Evolutionary conservation across 352 stramenopile genomes (phyloP).

Genomic region (Hyaloperonospora arabidopsidis): DNA sequence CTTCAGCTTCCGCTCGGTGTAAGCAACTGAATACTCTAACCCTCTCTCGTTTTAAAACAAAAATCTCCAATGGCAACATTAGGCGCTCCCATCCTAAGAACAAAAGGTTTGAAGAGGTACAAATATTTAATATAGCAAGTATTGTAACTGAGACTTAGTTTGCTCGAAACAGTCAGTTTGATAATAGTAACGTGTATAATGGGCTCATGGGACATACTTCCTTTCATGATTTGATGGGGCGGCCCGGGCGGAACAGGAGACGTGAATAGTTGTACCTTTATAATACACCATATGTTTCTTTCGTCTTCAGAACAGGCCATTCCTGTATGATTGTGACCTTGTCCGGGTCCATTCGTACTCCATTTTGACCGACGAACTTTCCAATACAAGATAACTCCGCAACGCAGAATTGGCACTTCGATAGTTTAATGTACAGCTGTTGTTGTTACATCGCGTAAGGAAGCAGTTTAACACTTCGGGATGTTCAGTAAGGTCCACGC

Average conservation of each 20-base stretch:
- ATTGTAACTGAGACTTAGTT: slow-evolving; percentile 1
- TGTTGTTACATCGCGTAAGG: not conserved
- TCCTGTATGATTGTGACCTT: slow-evolving; percentile 6
- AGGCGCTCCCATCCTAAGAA: slow-evolving; percentile 5
- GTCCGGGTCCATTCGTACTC: slow-evolving; percentile 6
- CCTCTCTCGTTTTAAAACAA: slow-evolving; percentile 6
- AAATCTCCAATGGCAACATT: not conserved
- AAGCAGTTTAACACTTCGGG: not conserved
- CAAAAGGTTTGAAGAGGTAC: slow-evolving; percentile 3
- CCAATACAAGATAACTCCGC: slow-evolving; percentile 1
- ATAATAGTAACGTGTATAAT: too few relatives aligned
- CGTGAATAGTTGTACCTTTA: not conserved
- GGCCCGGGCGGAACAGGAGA: not conserved
- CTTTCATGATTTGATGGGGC: not conserved
- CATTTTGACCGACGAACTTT: slow-evolving; percentile 6
- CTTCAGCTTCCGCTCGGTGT: slow-evolving; percentile 9
- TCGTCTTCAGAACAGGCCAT: not conserved
- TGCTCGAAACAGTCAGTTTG: not conserved
- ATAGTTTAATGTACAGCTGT: slow-evolving; percentile 2
- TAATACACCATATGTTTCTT: not conserved
- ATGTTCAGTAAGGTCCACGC: not conserved
- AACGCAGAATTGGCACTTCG: slow-evolving; percentile 6
- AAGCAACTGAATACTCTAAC: slow-evolving; percentile 7
- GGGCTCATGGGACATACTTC: not conserved
- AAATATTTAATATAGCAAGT: slow-evolving; percentile 1